Evolutionary conservation across 345 rosid genomes (phyloP), one percentile per base, ranked within the genome.

Genomic region (Zanthoxylum bungeanum): DNA sequence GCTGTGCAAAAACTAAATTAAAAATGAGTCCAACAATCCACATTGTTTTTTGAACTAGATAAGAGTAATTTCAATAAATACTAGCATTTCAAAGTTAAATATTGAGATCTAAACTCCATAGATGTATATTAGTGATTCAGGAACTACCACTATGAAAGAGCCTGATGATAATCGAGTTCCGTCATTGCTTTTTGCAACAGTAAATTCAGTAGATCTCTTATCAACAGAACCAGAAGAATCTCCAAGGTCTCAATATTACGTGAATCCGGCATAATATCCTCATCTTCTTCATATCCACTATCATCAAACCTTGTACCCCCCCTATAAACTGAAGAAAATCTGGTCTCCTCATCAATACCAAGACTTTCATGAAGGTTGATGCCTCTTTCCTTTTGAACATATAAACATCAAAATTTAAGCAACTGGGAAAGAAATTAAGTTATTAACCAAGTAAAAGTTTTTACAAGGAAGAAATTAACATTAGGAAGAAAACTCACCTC

Each of bases 341-440:
- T 85, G 60, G 90, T 80, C 83, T 96, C 98, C 77, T 93, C 98
- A 51, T 96, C 99, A 47, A 83, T 62, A 72, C 86, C 93, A 67
- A 73, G 76, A 77, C 73, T 79, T 65, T 82, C 96, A 71, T 78
- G 79, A 67, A 84, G 80, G 78, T 85, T 80, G 69, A 75, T 65
- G 64, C 98, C 97, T 76, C 98, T 89, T 88, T 96, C 98, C 99
- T 96, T 88, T 68, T 50, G 33, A 62, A 77, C 69, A 72, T 60
- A 68, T 71, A 60, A 44, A 78, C 36, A 73, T 36, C 70, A 53
- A 56, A 62, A 24, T 49, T 9, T 50, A 49, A 69, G 42, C 68
- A 50, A 60, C 57, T 33, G 50, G 31, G 28, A 67, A 1, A 69
- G 63, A 66, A 31, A 44, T n/a, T n/a, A n/a, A n/a, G n/a, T n/a